Base-by-base conservation (phyloP, 441 rosid genomes). In the Gossypium schwendimanii region DNA sequence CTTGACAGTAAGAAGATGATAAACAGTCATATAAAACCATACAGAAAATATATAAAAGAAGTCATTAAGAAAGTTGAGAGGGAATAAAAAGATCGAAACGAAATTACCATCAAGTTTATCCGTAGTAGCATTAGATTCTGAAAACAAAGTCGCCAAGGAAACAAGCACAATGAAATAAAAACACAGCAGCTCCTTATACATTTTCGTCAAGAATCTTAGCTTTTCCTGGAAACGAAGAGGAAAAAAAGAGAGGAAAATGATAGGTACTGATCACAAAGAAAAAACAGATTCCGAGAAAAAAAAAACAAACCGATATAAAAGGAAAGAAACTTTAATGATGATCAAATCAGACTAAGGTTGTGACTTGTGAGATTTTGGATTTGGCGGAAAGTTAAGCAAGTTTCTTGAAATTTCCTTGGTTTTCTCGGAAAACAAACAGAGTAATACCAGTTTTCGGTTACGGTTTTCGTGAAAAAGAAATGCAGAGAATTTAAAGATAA, bases 51-150 rank as follows among this genome's bases (percentile, higher is more conserved):
- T 70, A 45, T 6, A 11, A 69, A 58, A 47, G 20, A 41, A 20
- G 54, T 36, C 20, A 21, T 36, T 28, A 15, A 50, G 55, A 55
- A 12, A 6, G 18, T 21, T 24, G 15, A 73, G 41, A 36, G 61
- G 61, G 58, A 7, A 7, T 36, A 10, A 7, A 45, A 21, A 72
- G 20, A 45, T 12, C 18, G 21, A 31, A 47, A 63, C 4, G 59
- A 14, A 69, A 20, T 77, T 86, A 93, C 99, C 94, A 65, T 93
- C 97, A 24, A 83, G 78, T 26, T 81, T 83, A 82, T 93, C 91
- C 28, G 97, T 91, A 31, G 71, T 73, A 10, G 94, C 86, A 54
- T 76, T 64, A 70, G 87, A 78, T 39, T 74, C 78, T 69, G 71
- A 71, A 82, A 78, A 77, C 60, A 87, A 78, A 75, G 77, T 69